Percentiles rank a stretch among this genome's conserved stretches.
These are phyloP conservation scores for Penicillium paxilli DNA, from an alignment of 495 filamentous ascomycete species.

Conservation along the genomic window DNA sequence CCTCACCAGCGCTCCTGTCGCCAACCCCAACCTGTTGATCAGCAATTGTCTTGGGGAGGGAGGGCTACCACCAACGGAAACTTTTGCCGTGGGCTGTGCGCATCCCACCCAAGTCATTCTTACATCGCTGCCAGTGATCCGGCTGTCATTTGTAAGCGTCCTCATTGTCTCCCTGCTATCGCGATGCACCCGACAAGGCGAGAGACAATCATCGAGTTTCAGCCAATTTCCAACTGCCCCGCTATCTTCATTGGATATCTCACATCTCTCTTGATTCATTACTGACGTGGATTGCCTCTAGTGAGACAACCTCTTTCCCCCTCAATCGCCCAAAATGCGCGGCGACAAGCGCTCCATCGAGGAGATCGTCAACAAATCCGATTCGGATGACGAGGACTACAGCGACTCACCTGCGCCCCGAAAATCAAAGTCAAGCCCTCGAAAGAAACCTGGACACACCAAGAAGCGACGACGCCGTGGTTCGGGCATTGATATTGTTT, in stretches of 20 bases:
- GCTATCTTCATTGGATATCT: neutral
- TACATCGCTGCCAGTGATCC: slow-evolving; percentile 15
- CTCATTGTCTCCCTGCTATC: slow-evolving; percentile 3
- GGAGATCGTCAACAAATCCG: slow-evolving; percentile 77
- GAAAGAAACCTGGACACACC: slow-evolving; percentile 44
- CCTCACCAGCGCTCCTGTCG: slow-evolving; percentile 23
- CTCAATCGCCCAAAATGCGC: slow-evolving; percentile 23
- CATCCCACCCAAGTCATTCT: neutral
- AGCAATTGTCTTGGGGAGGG: slow-evolving; percentile 20
- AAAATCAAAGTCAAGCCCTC: slow-evolving; percentile 34
- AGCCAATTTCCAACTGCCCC: neutral
- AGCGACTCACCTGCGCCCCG: slow-evolving; percentile 39
- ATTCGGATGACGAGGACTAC: slow-evolving; percentile 82
- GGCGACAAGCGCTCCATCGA: slow-evolving; percentile 69
- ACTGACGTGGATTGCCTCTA: neutral
- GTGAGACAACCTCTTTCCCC: slow-evolving; percentile 9
- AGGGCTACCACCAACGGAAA: neutral
- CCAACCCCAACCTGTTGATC: slow-evolving; percentile 15
- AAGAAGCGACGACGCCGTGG: slow-evolving; percentile 54
- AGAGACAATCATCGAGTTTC: neutral
- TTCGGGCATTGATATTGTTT: slow-evolving; percentile 59
- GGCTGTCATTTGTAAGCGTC: slow-evolving; percentile 15
- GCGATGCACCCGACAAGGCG: slow-evolving; percentile 12
- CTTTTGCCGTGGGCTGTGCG: neutral
- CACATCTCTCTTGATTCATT: neutral